These are phyloP conservation scores for Viola odorata DNA, from an alignment of 345 rosid genomes.

Conservation along the genomic window DNA sequence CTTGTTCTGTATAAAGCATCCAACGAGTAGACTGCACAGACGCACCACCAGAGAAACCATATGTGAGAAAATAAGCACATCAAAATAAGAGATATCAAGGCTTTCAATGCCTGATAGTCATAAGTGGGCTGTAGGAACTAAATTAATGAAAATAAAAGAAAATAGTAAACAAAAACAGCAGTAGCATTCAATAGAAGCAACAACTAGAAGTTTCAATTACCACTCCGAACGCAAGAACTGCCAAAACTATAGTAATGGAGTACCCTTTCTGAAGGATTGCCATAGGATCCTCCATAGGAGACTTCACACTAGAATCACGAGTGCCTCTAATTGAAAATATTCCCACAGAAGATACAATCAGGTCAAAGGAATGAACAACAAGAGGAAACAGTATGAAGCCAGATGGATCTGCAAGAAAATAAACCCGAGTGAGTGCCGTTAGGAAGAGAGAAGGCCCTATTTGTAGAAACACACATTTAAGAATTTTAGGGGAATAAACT, in stretches of 20 bases:
- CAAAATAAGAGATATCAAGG: slow-evolving; percentile 2
- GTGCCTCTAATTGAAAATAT: slow-evolving; percentile 82
- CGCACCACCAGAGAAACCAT: slow-evolving; percentile 13
- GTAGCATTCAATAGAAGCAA: slow-evolving; percentile 9
- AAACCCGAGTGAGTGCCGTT: slow-evolving; percentile 11
- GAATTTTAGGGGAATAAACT: neutral
- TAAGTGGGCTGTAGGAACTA: neutral
- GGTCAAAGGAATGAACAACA: slow-evolving; percentile 96
- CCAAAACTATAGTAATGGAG: slow-evolving; percentile 74
- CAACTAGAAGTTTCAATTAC: slow-evolving; percentile 33
- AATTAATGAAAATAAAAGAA: neutral
- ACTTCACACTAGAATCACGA: slow-evolving; percentile 68
- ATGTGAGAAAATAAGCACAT: slow-evolving; percentile 10
- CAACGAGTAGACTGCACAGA: slow-evolving; percentile 84
- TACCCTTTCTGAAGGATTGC: slow-evolving; percentile 96
- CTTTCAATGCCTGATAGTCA: neutral
- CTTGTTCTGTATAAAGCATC: slow-evolving; percentile 96
- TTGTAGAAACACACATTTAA: slow-evolving; percentile 3
- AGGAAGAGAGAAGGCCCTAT: slow-evolving; percentile 6
- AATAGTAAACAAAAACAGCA: neutral
- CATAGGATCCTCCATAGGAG: slow-evolving; percentile 91
- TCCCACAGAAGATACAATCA: slow-evolving; percentile 85
- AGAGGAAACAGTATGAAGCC: slow-evolving; percentile 98
- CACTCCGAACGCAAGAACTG: slow-evolving; percentile 80
- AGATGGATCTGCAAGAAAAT: slow-evolving; percentile 78